Evolutionary conservation across 176 grass and related monocot genomes (phyloP).

Genomic region (Ensete glaucum): DNA sequence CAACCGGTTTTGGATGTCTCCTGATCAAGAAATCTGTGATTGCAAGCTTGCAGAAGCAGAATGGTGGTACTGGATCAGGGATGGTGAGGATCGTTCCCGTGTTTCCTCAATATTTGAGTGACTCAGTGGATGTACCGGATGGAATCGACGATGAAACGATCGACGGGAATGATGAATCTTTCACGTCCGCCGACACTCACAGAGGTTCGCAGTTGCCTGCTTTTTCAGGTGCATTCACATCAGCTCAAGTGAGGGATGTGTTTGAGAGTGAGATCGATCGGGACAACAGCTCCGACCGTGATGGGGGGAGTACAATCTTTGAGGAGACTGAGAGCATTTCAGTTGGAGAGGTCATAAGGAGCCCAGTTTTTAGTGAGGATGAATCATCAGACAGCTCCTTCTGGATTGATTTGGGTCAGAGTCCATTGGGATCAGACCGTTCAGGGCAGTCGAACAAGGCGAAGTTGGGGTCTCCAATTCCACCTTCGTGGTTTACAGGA

Average conservation of each 20-base stretch:
- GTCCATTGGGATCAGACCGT: conserved; percentile 67
- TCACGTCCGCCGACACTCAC: conserved; percentile 27
- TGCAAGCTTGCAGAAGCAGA: conserved; percentile 63
- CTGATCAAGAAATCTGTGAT: conserved; percentile 97
- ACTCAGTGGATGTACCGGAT: conserved; percentile 68
- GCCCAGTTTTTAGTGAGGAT: conserved; percentile 95
- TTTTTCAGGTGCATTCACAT: conserved; percentile 88
- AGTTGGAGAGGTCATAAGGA: conserved; percentile 93
- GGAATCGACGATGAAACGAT: conserved; percentile 73
- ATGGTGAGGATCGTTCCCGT: conserved; percentile 85
- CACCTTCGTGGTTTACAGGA: conserved; percentile 78
- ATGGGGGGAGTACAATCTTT: conserved; percentile 91
- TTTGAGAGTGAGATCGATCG: conserved; percentile 84
- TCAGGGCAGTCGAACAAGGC: conserved; percentile 60
- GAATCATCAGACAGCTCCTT: conserved; percentile 78
- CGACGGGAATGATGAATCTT: conserved; percentile 45
- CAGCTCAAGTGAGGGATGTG: conserved; percentile 78
- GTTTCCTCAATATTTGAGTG: conserved; percentile 86
- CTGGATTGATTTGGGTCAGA: conserved; percentile 98
- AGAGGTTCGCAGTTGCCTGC: conserved; percentile 70
- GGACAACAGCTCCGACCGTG: conserved; percentile 79
- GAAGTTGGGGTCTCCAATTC: conserved; percentile 71
- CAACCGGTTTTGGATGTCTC: conserved; percentile 89
- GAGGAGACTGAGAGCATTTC: conserved; percentile 92
- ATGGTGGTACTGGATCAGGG: conserved; percentile 54